Evolutionary conservation across 2,329 filamentous ascomycete genomes (phyloP).

Genomic region (Fusarium liriodendri): DNA sequence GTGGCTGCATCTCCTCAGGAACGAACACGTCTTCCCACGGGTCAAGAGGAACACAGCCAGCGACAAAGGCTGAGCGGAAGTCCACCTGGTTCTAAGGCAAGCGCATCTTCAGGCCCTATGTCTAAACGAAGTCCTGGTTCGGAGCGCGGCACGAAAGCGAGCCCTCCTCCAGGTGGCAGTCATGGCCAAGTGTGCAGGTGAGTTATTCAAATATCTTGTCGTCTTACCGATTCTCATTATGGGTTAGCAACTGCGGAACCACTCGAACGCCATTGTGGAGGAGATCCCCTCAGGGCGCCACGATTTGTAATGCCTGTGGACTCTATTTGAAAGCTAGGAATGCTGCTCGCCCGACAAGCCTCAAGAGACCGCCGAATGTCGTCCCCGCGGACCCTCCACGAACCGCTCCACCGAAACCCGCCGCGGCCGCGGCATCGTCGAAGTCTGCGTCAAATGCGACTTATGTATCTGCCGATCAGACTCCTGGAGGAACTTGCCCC

Average conservation of each 20-base stretch:
- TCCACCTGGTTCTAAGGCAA: slow-evolving; percentile 44
- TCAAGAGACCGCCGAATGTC: slow-evolving; percentile 79
- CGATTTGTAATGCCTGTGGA: slow-evolving; percentile 97
- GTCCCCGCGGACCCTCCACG: slow-evolving; percentile 57
- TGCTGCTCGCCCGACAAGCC: slow-evolving; percentile 86
- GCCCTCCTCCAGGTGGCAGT: slow-evolving; percentile 33
- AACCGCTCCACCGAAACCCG: slow-evolving; percentile 53
- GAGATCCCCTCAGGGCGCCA: slow-evolving; percentile 89
- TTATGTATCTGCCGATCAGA: slow-evolving; percentile 82
- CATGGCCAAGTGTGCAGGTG: slow-evolving; percentile 77
- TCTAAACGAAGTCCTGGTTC: slow-evolving; percentile 47
- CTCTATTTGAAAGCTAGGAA: slow-evolving; percentile 95
- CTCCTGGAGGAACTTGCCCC: slow-evolving; percentile 87
- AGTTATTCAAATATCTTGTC: slow-evolving; percentile 39
- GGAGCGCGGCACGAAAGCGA: slow-evolving; percentile 36
- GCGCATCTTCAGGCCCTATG: slow-evolving; percentile 38
- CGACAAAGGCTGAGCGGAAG: slow-evolving; percentile 38
- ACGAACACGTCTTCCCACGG: slow-evolving; percentile 38
- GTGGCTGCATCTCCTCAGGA: slow-evolving; percentile 29
- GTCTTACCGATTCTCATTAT: slow-evolving; percentile 6
- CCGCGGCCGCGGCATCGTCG: slow-evolving; percentile 52
- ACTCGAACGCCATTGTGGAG: slow-evolving; percentile 95
- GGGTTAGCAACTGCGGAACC: slow-evolving; percentile 87
- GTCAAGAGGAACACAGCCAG: slow-evolving; percentile 35
- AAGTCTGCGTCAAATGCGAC: slow-evolving; percentile 64